Conservation (phyloP, 2,329 filamentous ascomycete genomes). For the Botrytis galanthina region DNA sequence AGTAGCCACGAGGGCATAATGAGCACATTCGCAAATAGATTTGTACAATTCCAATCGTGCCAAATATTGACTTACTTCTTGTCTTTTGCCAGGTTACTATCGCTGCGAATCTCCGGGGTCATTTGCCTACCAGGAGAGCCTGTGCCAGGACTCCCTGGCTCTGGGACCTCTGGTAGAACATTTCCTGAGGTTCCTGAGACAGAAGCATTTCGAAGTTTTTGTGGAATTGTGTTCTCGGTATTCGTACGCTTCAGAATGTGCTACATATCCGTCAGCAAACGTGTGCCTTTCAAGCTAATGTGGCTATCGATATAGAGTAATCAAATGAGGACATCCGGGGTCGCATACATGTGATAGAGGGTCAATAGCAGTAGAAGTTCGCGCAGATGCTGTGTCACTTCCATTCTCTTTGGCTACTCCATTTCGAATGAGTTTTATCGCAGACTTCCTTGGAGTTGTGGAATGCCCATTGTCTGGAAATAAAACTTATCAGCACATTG, state of each 20-base stretch:
- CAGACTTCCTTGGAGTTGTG: slow-evolving; percentile 32
- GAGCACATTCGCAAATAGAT: slow-evolving; percentile 19
- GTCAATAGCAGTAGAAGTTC: slow-evolving; percentile 52
- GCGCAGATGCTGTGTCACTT: slow-evolving; percentile 24
- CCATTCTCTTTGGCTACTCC: slow-evolving; percentile 28
- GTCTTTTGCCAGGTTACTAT: slow-evolving; percentile 48
- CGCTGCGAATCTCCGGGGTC: slow-evolving; percentile 34
- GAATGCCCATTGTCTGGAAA: slow-evolving; percentile 30
- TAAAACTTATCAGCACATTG: slow-evolving; percentile 11
- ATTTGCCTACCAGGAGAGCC: slow-evolving; percentile 40
- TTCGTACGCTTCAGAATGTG: slow-evolving; percentile 67
- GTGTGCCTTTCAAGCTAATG: not conserved
- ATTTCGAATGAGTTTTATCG: slow-evolving; percentile 34
- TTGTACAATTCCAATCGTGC: slow-evolving; percentile 20
- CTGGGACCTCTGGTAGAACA: slow-evolving; percentile 37
- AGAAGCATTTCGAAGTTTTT: slow-evolving; percentile 48
- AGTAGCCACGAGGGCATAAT: slow-evolving; percentile 18
- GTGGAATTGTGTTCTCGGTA: slow-evolving; percentile 57
- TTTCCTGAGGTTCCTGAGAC: slow-evolving; percentile 57
- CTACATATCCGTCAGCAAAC: slow-evolving; percentile 32
- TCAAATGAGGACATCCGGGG: slow-evolving; percentile 19
- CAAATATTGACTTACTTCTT: slow-evolving; percentile 57
- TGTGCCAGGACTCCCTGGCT: slow-evolving; percentile 31
- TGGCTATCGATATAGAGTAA: not conserved
- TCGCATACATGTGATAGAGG: slow-evolving; percentile 63